phyloP scores from a whole-genome alignment of 208 protist genomes.

The Leishmania tropica region DNA sequence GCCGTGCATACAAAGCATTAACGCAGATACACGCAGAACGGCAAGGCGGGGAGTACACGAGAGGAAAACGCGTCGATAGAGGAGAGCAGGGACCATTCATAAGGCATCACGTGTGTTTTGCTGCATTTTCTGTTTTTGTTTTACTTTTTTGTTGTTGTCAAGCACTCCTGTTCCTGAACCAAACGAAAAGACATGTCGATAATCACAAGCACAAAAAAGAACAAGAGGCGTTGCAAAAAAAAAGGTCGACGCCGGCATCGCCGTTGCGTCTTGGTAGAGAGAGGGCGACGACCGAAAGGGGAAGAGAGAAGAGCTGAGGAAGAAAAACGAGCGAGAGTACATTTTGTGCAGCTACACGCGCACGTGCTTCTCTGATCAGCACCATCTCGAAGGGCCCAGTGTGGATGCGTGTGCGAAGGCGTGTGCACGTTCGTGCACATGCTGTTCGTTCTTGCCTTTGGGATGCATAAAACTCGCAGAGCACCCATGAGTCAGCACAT shows the following conservation, averaged over 20 bases:
- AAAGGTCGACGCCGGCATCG: background rate
- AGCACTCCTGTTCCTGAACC: background rate
- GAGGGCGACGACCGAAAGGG: background rate
- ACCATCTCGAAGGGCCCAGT: background rate
- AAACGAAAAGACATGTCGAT: background rate
- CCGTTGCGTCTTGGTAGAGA: background rate
- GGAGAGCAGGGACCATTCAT: background rate
- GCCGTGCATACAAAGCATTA: background rate
- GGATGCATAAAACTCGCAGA: background rate
- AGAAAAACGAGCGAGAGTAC: background rate
- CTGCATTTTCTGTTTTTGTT: background rate
- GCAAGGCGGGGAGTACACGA: background rate
- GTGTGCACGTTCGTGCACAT: background rate
- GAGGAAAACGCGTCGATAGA: background rate
- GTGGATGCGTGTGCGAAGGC: background rate
- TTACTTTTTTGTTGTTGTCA: background rate
- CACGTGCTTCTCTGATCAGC: background rate
- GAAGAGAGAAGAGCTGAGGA: background rate
- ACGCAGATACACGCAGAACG: background rate
- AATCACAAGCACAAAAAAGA: background rate
- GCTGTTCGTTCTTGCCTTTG: background rate
- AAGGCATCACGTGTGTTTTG: background rate
- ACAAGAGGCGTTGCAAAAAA: background rate
- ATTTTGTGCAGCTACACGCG: background rate
- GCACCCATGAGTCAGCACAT: background rate